Percentiles rank a stretch among this genome's conserved stretches.
These are phyloP conservation scores for Macrotyloma uniflorum DNA, from an alignment of 306 rosid species.

Conservation along the genomic window DNA sequence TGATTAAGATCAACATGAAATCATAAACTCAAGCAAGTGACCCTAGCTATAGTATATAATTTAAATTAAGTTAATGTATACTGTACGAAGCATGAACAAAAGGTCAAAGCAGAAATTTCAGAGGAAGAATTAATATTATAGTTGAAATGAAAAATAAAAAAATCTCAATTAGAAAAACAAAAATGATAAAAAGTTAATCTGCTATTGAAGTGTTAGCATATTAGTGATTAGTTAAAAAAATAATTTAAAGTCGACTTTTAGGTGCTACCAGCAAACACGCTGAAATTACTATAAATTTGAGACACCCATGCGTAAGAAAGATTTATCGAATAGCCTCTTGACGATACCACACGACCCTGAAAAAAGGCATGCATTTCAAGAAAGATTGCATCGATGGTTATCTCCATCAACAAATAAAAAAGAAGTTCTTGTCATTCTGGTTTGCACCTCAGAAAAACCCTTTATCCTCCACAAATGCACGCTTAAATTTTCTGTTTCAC, in stretches of 20 bases:
- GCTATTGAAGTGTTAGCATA: too few species aligned
- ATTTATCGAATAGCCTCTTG: not conserved
- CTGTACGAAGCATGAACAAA: constrained; percentile 1
- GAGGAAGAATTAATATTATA: not conserved
- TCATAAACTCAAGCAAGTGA: not conserved
- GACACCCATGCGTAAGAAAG: not conserved
- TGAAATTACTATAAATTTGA: too few species aligned
- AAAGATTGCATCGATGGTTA: not conserved
- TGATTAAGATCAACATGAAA: not conserved
- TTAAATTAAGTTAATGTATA: not conserved
- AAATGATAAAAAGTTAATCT: too few species aligned
- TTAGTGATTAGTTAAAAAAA: too few species aligned
- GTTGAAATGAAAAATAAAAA: not conserved
- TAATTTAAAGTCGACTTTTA: not conserved
- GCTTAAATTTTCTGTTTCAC: too few species aligned
- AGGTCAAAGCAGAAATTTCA: not conserved
- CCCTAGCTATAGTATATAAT: not conserved
- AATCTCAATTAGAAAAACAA: too few species aligned
- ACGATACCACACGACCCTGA: not conserved
- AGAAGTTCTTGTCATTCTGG: too few species aligned
- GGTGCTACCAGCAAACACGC: not conserved
- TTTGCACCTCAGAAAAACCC: too few species aligned
- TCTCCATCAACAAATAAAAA: too few species aligned
- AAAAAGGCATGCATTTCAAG: not conserved
- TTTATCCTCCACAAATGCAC: too few species aligned